phyloP scores from a whole-genome alignment of 192 early-diverging fungal species.

The Coemansia sp. region DNA sequence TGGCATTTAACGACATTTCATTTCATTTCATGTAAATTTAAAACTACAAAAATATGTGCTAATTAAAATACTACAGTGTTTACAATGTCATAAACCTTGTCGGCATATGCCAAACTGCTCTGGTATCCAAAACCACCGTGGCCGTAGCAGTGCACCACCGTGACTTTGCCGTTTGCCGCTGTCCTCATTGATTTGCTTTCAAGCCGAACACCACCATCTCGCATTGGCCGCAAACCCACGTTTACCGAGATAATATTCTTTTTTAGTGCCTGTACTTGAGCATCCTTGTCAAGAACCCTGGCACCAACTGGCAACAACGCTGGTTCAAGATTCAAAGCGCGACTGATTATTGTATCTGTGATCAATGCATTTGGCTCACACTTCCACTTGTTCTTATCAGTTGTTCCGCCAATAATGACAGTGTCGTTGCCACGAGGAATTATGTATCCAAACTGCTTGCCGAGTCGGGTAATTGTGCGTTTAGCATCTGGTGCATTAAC shows the following conservation, averaged over 20 bases:
- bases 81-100: conserved; percentile 10
- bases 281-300: neutral
- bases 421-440: conserved; percentile 47
- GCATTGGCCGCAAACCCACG: conserved; percentile 61
- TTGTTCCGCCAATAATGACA: conserved; percentile 42
- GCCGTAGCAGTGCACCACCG: conserved; percentile 64
- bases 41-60: no score
- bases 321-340: conserved; percentile 43
- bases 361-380: conserved; percentile 30
- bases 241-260: conserved; percentile 14
- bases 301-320: conserved; percentile 33
- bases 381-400: conserved; percentile 30
- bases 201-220: conserved; percentile 58
- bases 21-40: no score
- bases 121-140: conserved; percentile 61
- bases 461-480: conserved; percentile 56
- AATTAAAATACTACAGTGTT: neutral
- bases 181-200: conserved; percentile 14
- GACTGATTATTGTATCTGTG: conserved; percentile 41
- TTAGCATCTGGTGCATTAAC: conserved; percentile 68
- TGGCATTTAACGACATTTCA: no score
- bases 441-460: conserved; percentile 32
- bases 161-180: conserved; percentile 9
- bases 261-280: conserved; percentile 20
- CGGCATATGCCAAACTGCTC: conserved; percentile 24